Evolutionary conservation across 257 asterid species (phyloP), one percentile per base, ranked within the genome.

Genomic region (Solanum infundibuliforme): DNA sequence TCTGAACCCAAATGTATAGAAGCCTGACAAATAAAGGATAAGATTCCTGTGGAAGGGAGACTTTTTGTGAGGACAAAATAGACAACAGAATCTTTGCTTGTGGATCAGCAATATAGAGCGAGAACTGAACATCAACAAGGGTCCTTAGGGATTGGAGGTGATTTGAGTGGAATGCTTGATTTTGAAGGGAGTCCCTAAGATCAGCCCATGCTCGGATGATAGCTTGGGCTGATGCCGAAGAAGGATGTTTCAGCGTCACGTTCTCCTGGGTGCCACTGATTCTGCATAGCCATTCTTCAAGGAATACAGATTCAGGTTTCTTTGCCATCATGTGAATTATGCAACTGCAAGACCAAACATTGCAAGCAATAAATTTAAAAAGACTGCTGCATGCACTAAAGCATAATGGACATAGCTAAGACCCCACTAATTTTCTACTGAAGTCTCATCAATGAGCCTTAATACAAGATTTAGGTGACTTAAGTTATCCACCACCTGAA

Each of bases 201-300:
- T 94, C 95, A 66, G 98, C 93, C 99, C 99, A 97, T 84, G 99
- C 96, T 94, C 92, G 95, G 88, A 97, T 95, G 86, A 97, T 92
- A 89, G 90, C 91, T 92, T 91, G 96, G 82, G 98, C 98, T 29
- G 98, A 92, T 79, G 92, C 85, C 41, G 92, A 83, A 86, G 97
- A 90, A 84, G 93, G 90, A 55, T 86, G 92, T 31, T 21, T 83
- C 29, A 89, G 87, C 36, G 89, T 87, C 90, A 79, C 83, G 62
- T 86, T 91, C 83, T 79, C 90, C 87, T 86, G 88, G 87, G 83
- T 91, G 39, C 86, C 71, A 71, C 88, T 85, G 87, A 84, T 84
- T 81, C 88, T 92, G 86, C 85, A 90, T 89, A 97, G 87, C 99
- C 99, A 95, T 89, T 95, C 98, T 88, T 97, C 99, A 55, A 97